Conservation (phyloP, 768 basidiomycete species). For the Hygrocybe coccinea region DNA sequence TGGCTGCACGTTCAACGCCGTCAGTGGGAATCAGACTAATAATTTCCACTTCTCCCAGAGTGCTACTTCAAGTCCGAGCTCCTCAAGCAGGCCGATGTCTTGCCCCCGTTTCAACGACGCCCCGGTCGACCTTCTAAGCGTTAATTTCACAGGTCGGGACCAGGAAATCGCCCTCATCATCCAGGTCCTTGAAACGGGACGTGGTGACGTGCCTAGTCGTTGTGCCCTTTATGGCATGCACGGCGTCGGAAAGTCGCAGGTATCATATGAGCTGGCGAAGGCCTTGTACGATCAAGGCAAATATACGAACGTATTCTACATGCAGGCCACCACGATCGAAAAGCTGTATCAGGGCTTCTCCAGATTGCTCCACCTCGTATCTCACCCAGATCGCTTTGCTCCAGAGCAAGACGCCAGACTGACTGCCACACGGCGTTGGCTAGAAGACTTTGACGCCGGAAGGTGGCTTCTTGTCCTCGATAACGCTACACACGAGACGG, state of each 20-base stretch:
- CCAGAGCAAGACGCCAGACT: neutral
- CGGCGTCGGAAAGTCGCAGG: neutral
- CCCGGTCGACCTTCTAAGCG: neutral
- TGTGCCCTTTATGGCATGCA: neutral
- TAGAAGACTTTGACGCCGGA: neutral
- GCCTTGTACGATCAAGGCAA: neutral
- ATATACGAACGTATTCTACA: neutral
- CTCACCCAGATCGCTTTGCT: neutral
- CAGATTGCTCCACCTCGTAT: neutral
- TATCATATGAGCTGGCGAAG: neutral
- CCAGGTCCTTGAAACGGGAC: neutral
- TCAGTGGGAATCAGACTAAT: too few species aligned
- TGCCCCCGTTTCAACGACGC: conserved; percentile 1
- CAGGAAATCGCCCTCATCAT: neutral
- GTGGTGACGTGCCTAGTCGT: neutral
- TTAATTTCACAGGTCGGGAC: neutral
- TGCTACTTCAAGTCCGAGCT: too few species aligned
- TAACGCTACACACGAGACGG: neutral
- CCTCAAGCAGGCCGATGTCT: too few species aligned
- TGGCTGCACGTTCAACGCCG: too few species aligned
- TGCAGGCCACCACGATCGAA: neutral
- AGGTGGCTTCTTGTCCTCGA: conserved; percentile 1
- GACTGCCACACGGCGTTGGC: neutral
- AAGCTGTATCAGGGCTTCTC: neutral
- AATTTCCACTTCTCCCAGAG: too few species aligned